Base-by-base conservation (phyloP, 176 grass and related monocot species). In the Avena eriantha region DNA sequence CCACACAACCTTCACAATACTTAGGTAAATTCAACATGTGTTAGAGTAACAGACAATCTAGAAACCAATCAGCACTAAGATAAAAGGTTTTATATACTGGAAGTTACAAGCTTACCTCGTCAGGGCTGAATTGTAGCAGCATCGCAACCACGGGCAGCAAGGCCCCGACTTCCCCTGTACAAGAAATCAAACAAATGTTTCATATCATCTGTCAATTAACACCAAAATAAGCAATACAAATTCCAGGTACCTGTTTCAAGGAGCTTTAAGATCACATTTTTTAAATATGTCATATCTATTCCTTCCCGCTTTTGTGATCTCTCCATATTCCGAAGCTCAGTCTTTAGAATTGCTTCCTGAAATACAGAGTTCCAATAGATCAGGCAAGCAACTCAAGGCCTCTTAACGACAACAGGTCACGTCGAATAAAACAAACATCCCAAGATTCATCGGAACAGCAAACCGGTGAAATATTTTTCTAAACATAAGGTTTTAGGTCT, bases 271-370 rank as follows among this genome's bases (percentile, higher is more conserved):
- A 99, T 96, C 46, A 99, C 89, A 87, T 99, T 96, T 86, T 99
- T 99, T 43, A 99, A 89, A 86, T 99, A 99, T 70, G 92, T 99
- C 97, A 99, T 91, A 88, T 99, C 94, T 77, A 99, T 90, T 82
- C 97, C 97, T 93, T 99, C 97, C 35, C 97, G 87, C 85, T 99
- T 99, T 86, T 99, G 90, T 83, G 97, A 96, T 85, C 97, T 96
- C 22, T 99, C 94, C 97, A 99, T 96, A 87, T 93, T 94, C 56
- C 90, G 89, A 77, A 99, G 89, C 77, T 99, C 97, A 26, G 66
- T 75, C 78, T 99, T 99, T 68, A 99, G 73, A 92, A 99, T 91
- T 79, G 90, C 84, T 93, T 99, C 94, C 97, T 99, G 56, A 49
- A 87, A 76, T 46, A 94, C 31, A 49, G 36, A 80, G 83, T 50